Conservation (phyloP, 1,139 yeast species). For the Geotrichum aggregatum region DNA sequence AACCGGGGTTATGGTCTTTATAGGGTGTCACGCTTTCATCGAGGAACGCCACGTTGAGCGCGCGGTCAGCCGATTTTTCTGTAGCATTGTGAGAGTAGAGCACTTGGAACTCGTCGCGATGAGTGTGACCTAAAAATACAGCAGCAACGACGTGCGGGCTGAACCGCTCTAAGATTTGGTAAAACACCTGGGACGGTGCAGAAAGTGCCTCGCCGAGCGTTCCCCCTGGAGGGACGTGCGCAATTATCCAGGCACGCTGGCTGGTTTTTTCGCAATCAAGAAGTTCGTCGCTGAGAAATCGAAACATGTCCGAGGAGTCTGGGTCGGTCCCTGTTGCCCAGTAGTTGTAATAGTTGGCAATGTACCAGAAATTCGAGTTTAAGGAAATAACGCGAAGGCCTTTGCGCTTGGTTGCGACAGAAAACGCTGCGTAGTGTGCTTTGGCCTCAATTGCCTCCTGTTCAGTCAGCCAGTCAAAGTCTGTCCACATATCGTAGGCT, state of each 20-base stretch:
- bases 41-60: constrained; percentile 53
- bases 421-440: constrained; percentile 59
- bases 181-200: constrained; percentile 55
- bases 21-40: constrained; percentile 53
- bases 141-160: constrained; percentile 68
- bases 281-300: constrained; percentile 58
- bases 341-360: constrained; percentile 60
- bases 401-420: constrained; percentile 48
- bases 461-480: constrained; percentile 33
- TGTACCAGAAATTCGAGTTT: constrained; percentile 65
- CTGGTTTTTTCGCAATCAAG: constrained; percentile 53
- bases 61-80: constrained; percentile 43
- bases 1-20: constrained; percentile 58
- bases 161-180: constrained; percentile 59
- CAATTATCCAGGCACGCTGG: constrained; percentile 66
- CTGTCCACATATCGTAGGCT: constrained; percentile 54
- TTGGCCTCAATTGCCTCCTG: constrained; percentile 30
- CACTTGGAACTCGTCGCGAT: constrained; percentile 61
- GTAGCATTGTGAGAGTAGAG: constrained; percentile 45
- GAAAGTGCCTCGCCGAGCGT: constrained; percentile 53
- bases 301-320: constrained; percentile 62
- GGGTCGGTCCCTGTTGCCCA: constrained; percentile 51
- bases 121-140: constrained; percentile 69
- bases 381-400: constrained; percentile 62
- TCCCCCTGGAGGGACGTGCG: constrained; percentile 60